Conservation (phyloP, 2,329 filamentous ascomycete species). For the Hyphodiscus sp. region DNA sequence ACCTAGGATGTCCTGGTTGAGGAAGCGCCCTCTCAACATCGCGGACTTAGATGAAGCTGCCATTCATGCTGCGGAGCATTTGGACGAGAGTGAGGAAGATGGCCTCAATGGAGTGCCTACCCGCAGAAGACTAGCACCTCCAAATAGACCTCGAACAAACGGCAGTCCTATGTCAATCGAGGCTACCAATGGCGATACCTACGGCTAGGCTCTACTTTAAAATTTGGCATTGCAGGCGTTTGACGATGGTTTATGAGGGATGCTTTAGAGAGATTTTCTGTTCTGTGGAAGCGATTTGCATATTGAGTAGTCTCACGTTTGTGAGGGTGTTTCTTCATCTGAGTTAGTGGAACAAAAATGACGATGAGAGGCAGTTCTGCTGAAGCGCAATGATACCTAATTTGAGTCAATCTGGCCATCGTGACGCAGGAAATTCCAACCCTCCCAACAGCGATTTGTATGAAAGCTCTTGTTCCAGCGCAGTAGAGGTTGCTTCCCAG, state of each 20-base stretch:
- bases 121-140: constrained; percentile 6
- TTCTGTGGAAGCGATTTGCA: constrained; percentile 3
- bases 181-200: constrained; percentile 18
- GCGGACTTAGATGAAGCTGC: constrained; percentile 78
- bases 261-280: constrained; percentile 2
- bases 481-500: too few relatives aligned
- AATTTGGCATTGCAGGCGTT: constrained; percentile 6
- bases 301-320: not conserved
- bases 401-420: not conserved
- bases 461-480: too few relatives aligned
- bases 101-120: constrained; percentile 26
- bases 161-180: constrained; percentile 31
- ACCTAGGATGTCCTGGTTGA: constrained; percentile 94
- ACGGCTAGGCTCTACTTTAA: constrained; percentile 2
- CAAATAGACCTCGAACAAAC: constrained; percentile 12
- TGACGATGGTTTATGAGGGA: not conserved
- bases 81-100: constrained; percentile 50
- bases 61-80: constrained; percentile 45
- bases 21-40: constrained; percentile 73
- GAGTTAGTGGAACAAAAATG: not conserved
- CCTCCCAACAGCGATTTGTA: too few relatives aligned
- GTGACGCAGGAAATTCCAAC: too few relatives aligned
- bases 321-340: not conserved
- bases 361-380: not conserved
- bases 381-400: not conserved